Evolutionary conservation across 1,139 yeast genomes (phyloP), one percentile per base, ranked within the genome.

Genomic region (Suhomyces anneliseae): DNA sequence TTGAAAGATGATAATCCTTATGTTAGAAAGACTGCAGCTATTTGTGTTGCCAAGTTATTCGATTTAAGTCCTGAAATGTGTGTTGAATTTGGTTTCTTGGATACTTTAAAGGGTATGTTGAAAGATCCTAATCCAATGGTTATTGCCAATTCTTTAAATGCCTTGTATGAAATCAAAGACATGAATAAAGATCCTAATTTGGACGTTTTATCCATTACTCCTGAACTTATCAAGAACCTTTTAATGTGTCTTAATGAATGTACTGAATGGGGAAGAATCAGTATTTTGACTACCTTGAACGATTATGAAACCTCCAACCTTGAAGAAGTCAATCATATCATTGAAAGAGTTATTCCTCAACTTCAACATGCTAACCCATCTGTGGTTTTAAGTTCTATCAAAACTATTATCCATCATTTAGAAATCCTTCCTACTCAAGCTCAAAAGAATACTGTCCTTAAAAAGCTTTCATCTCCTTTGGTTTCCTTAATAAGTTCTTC

Each of bases 221-320:
- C 72, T 12, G 72, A 70, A 29, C 73, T 82, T 43, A 74, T 87
- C 47, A 82, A 82, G 54, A 85, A 79, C 62, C 77, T 93, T 51
- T 74, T 95, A 51, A 76, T 83, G 55, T 96, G 97, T 29, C 76
- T 95, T 55, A 92, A 92, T 66, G 99, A 95, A 69, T 93, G 98
- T 69, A 92, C 98, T 1, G 99, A 95, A 70, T 95, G 99, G 99
- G 99, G 99, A 7, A 81, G 99, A 61, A 87, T 93, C 55, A 84
- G 97, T 2, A 88, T 95, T 41, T 75, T 95, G 54, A 81, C 89
- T 2, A 90, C 97, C 1, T 70, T 95, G 54, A 77, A 90, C 8
- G 92, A 87, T 42, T 93, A 86, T 64, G 68, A 79, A 4, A 74
- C 88, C 0, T 54, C 59, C 2, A 80, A 77, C 45, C 63, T 72